phyloP scores from a whole-genome alignment of 148 eudicot species.

The Oxyria digyna region DNA sequence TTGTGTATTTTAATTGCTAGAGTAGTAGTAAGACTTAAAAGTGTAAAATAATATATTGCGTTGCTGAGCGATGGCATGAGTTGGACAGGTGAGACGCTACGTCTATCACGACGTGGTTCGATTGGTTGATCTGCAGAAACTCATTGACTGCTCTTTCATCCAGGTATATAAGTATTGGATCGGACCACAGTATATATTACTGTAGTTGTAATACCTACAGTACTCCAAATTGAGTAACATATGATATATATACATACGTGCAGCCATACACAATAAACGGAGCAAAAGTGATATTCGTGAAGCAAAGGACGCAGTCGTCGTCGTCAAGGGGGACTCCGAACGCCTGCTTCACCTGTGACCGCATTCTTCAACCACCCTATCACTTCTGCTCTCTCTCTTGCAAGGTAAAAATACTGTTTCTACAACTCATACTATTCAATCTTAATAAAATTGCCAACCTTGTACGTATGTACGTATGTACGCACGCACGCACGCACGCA shows the following conservation, averaged over 20 bases:
- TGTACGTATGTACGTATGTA: no score
- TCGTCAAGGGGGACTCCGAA: constrained; percentile 26
- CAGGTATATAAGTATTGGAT: no score
- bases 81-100: constrained; percentile 71
- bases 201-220: no score
- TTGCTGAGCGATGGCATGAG: constrained; percentile 6
- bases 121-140: constrained; percentile 74
- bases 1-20: no score
- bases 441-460: no score
- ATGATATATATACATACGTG: background rate
- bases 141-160: constrained; percentile 77
- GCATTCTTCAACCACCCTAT: constrained; percentile 67
- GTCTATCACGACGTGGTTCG: constrained; percentile 82
- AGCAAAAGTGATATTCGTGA: constrained; percentile 88
- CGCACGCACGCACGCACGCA: no score
- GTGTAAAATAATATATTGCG: no score
- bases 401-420: constrained; percentile 38
- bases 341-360: constrained; percentile 58
- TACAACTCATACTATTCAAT: no score
- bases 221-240: no score
- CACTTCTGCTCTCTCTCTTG: constrained; percentile 82
- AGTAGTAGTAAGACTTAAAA: no score
- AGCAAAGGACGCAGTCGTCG: constrained; percentile 55
- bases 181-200: no score
- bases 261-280: constrained; percentile 87